Percentiles rank a stretch among this genome's conserved stretches.
Evolutionary conservation across 495 filamentous ascomycete genomes (phyloP).

Genomic region (Aspergillus nidulans): DNA sequence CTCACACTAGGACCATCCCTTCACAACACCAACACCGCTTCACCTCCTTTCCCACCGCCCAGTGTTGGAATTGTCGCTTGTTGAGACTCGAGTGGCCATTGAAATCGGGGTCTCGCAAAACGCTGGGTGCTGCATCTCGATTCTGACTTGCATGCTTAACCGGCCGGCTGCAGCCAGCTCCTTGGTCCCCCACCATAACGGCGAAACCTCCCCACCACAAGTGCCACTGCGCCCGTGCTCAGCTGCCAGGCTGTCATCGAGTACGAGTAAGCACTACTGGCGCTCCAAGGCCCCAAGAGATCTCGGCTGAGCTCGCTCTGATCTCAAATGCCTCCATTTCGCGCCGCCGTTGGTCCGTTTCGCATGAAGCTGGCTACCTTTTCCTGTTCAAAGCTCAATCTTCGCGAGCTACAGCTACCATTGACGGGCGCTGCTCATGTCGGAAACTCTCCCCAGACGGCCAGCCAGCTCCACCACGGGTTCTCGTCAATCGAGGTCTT

Average conservation of each 20-base stretch:
- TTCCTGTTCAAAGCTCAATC: conserved; percentile 13
- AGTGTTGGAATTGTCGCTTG: not conserved
- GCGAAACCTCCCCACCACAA: not conserved
- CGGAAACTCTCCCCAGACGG: conserved; percentile 23
- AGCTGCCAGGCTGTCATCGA: not conserved
- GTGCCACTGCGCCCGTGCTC: not conserved
- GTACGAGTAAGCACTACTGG: conserved; percentile 2
- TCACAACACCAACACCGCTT: not conserved
- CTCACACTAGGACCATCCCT: no score
- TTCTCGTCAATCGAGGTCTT: conserved; percentile 39
- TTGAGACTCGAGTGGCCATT: no score
- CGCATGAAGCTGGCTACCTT: conserved; percentile 17
- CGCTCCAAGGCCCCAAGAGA: conserved; percentile 3
- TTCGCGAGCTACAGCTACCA: conserved; percentile 21
- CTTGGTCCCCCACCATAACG: not conserved
- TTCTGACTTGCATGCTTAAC: no score
- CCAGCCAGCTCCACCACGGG: conserved; percentile 8
- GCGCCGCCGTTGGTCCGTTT: conserved; percentile 29
- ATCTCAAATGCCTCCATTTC: conserved; percentile 33
- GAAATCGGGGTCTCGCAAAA: not conserved
- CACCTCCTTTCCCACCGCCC: not conserved
- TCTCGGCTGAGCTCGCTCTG: conserved; percentile 24
- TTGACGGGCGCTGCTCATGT: conserved; percentile 19
- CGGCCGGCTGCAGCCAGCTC: not conserved
- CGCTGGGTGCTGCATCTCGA: not conserved